These are phyloP conservation scores for Tetracladium marchalianum DNA, from an alignment of 495 filamentous ascomycete species.

Conservation along the genomic window DNA sequence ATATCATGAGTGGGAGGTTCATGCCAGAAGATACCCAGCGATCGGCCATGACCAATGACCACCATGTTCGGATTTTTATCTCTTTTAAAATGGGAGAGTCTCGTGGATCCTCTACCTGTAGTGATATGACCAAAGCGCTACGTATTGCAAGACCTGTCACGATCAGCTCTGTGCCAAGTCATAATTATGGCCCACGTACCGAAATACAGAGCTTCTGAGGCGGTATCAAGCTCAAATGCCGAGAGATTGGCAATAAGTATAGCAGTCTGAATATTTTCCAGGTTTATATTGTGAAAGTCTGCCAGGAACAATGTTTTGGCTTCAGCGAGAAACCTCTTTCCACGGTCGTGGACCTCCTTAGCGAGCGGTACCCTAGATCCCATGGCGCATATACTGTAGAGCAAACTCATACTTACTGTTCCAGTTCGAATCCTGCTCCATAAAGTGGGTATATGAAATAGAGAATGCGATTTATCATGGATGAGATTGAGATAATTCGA, in stretches of 20 bases:
- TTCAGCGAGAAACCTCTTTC: not conserved
- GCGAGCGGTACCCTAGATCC: not conserved
- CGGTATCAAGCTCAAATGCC: not conserved
- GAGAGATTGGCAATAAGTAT: constrained; percentile 3
- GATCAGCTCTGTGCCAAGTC: not conserved
- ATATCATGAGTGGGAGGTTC: not conserved
- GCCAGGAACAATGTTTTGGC: not conserved
- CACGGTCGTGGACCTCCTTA: not conserved
- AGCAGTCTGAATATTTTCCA: constrained; percentile 6
- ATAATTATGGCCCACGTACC: not conserved
- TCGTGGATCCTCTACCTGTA: not conserved
- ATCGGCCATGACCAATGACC: constrained; percentile 7
- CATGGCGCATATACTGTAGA: not conserved
- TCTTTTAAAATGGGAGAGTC: not conserved
- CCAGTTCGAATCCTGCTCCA: not conserved
- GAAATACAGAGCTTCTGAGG: constrained; percentile 6
- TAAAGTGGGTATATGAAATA: constrained; percentile 3
- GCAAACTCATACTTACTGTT: not conserved
- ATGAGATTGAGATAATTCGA: constrained; percentile 3
- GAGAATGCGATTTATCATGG: constrained; percentile 3
- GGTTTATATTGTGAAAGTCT: constrained; percentile 3
- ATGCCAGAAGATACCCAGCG: constrained; percentile 4
- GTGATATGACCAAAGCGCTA: constrained; percentile 1
- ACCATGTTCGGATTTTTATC: not conserved
- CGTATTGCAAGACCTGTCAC: constrained; percentile 2